A percentile compares a stretch with the other conserved stretches of the same genome.
phyloP scores from a whole-genome alignment of 2,329 filamentous ascomycete genomes.

The Penicillium fuscoglaucum region DNA sequence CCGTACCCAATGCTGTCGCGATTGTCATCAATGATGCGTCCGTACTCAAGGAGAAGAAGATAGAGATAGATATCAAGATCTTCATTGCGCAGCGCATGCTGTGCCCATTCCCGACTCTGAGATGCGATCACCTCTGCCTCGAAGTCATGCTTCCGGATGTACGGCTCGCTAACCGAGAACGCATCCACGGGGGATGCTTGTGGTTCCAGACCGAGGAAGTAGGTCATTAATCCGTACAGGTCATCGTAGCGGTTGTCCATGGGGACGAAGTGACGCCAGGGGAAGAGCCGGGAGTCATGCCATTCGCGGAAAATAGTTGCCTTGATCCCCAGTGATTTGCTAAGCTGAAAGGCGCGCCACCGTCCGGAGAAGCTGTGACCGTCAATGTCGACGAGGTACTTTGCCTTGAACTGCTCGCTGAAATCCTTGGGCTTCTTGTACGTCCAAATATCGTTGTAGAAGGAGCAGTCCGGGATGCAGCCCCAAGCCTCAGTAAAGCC shows the following conservation, averaged over 20 bases:
- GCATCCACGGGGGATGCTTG: slow-evolving; percentile 7
- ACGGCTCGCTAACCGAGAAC: slow-evolving; percentile 15
- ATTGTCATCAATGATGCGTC: slow-evolving; percentile 64
- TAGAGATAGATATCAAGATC: slow-evolving; percentile 63
- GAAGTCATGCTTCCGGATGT: slow-evolving; percentile 34
- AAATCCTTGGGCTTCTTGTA: slow-evolving; percentile 31
- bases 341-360: slow-evolving; percentile 48
- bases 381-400: slow-evolving; percentile 42
- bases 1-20: slow-evolving; percentile 60
- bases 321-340: slow-evolving; percentile 52
- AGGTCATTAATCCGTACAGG: slow-evolving; percentile 52
- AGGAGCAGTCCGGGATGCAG: slow-evolving; percentile 41
- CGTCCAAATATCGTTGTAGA: slow-evolving; percentile 32
- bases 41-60: slow-evolving; percentile 55
- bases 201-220: slow-evolving; percentile 48
- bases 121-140: slow-evolving; percentile 37
- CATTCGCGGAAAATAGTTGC: slow-evolving; percentile 57
- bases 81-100: slow-evolving; percentile 38
- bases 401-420: slow-evolving; percentile 38
- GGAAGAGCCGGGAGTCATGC: slow-evolving; percentile 54
- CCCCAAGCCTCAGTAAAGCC: slow-evolving; percentile 38
- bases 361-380: slow-evolving; percentile 45
- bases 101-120: slow-evolving; percentile 40
- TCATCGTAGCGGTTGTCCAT: slow-evolving; percentile 55
- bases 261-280: slow-evolving; percentile 56